Evolutionary conservation across 306 rosid genomes (phyloP), one percentile per base, ranked within the genome.

Genomic region (Pterocarpus macrocarpus): DNA sequence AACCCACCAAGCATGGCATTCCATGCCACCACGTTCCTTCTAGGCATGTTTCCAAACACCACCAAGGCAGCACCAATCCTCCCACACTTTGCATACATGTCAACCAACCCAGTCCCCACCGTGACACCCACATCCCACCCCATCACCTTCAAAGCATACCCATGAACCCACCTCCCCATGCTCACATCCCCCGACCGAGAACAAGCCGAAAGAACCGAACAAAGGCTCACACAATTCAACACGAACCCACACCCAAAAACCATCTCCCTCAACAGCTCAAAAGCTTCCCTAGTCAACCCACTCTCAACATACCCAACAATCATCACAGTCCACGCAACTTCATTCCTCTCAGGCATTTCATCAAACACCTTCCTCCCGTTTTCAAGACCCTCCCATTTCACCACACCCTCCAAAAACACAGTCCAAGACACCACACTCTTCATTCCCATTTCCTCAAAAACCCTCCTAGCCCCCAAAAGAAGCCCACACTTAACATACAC

Each of bases 41-140:
- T 75, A 0, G 79, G 55, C 90, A 91, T 86, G 15, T 68, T 17
- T 80, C 86, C 43, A 62, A 91, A 91, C 69, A 87, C 85, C 63
- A 38, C 28, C 75, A 75, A 61, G 0, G 97, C 92, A 56, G 73
- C 67, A 17, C 69, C 73, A 41, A 93, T 78, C 85, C 88, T 87
- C 30, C 94, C 97, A 78, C 97, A 91, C 61, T 89, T 93, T 30
- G 93, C 89, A 65, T 93, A 93, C 97, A 88, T 91, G 76, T 91
- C 92, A 75, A 91, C 80, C 83, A 91, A 83, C 73, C 92, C 73
- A 32, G 97, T 90, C 75, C 91, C 89, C 2, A 91, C 91, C 90
- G 90, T 80, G 17, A 90, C 62, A 62, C 85, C 85, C 64, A 88
- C 70, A 34, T 85, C 87, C 75, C 69, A 76, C 65, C 81, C 90